Evolutionary conservation across 2,329 filamentous ascomycete species (phyloP).

Genomic region (Sporothrix protearum): DNA sequence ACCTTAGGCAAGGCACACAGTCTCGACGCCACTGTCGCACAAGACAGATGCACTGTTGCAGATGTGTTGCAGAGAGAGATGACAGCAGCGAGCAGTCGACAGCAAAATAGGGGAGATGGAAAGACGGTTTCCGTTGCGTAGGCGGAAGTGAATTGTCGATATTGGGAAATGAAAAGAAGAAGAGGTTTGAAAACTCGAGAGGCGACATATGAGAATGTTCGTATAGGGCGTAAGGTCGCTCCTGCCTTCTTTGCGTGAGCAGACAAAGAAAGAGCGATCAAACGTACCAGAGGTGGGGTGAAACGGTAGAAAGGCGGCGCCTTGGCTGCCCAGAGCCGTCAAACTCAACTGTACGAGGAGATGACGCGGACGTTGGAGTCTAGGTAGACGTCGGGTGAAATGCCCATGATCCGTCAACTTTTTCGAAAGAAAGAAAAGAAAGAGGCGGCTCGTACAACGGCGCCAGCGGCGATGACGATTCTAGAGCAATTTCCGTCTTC

Average conservation of each 20-base stretch:
- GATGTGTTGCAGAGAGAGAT: background rate
- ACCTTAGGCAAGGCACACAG: constrained; percentile 15
- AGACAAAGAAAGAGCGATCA: constrained; percentile 9
- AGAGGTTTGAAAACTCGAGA: background rate
- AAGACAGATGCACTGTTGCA: background rate
- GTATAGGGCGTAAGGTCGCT: background rate
- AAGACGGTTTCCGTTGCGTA: background rate
- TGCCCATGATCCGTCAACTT: background rate
- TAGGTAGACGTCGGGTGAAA: background rate
- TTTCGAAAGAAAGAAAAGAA: background rate
- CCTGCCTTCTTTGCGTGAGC: background rate
- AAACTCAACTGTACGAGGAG: background rate
- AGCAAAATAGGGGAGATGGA: background rate
- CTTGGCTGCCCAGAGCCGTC: constrained; percentile 5
- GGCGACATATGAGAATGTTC: background rate
- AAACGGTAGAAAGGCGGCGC: background rate
- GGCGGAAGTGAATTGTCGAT: background rate
- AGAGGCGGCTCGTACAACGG: background rate
- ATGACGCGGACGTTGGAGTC: background rate
- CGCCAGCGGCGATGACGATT: constrained; percentile 21
- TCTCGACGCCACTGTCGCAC: constrained; percentile 20
- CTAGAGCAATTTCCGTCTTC: constrained; percentile 12
- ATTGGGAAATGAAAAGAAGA: background rate
- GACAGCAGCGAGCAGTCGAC: background rate
- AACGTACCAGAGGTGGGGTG: background rate